Evolutionary conservation across 73 alveolate genomes (phyloP).

Genomic region (Paramecium sonneborni): DNA sequence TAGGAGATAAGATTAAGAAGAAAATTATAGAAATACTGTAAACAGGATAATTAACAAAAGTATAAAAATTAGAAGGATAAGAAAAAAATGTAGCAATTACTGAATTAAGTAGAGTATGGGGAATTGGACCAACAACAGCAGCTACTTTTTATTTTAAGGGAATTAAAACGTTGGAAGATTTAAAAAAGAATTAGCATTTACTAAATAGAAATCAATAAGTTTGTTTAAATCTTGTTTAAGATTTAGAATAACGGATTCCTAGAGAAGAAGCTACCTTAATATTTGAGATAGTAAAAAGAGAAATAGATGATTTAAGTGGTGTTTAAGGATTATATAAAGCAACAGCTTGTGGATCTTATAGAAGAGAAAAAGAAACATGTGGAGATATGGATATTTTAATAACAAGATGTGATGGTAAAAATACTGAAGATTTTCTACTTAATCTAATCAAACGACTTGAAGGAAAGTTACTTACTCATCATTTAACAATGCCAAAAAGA

Average conservation of each 20-base stretch:
- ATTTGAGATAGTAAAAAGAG: constrained; percentile 75
- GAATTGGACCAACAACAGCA: constrained; percentile 93
- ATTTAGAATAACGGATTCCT: constrained; percentile 83
- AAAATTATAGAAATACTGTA: constrained; percentile 89
- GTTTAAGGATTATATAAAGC: constrained; percentile 68
- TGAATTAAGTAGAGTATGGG: constrained; percentile 86
- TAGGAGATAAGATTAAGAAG: constrained; percentile 88
- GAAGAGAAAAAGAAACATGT: constrained; percentile 93
- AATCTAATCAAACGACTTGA: constrained; percentile 76
- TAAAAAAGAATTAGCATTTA: constrained; percentile 73
- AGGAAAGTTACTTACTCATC: constrained; percentile 79
- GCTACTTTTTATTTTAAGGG: constrained; percentile 84
- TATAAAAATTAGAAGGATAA: constrained; percentile 78
- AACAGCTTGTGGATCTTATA: constrained; percentile 89
- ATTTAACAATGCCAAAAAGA: constrained; percentile 73
- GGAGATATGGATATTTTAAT: constrained; percentile 95
- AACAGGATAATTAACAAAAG: constrained; percentile 86
- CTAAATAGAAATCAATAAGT: constrained; percentile 79
- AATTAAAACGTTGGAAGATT: constrained; percentile 79
- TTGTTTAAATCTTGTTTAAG: constrained; percentile 90
- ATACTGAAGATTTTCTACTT: constrained; percentile 79
- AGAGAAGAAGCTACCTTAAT: constrained; percentile 89
- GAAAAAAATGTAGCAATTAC: constrained; percentile 78
- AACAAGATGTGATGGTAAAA: constrained; percentile 82
- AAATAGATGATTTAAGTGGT: not conserved